A percentile compares a stretch with the other conserved stretches of the same genome.
Evolutionary conservation across 83 land plant species (phyloP).

Genomic region (Picea abies): DNA sequence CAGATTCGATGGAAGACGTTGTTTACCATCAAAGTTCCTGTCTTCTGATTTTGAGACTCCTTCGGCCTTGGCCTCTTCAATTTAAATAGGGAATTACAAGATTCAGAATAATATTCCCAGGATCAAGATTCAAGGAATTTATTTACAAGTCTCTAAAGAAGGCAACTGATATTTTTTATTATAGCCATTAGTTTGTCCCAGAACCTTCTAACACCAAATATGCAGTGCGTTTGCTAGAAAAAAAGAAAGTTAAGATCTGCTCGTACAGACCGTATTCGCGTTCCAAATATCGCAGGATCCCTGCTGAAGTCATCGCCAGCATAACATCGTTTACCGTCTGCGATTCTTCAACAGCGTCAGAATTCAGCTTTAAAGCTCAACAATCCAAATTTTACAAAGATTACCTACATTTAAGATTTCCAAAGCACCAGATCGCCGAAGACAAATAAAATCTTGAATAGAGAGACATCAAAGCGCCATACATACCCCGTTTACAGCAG

Average conservation of each 20-base stretch:
- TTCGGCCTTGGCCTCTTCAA: background rate
- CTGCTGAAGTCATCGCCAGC: slow-evolving; percentile 48
- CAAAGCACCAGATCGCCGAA: too few species aligned
- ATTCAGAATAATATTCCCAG: too few species aligned
- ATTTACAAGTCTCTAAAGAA: background rate
- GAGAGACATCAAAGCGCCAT: background rate
- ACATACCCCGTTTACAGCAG: slow-evolving; percentile 38
- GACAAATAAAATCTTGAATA: background rate
- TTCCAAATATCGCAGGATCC: slow-evolving; percentile 37
- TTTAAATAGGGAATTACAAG: background rate
- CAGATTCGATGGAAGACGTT: slow-evolving; percentile 19
- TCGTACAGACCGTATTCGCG: slow-evolving; percentile 25
- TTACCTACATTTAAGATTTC: background rate
- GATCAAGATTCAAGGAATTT: too few species aligned
- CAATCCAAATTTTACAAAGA: background rate
- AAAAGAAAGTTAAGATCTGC: background rate
- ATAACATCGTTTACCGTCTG: slow-evolving; percentile 69
- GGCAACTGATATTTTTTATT: background rate
- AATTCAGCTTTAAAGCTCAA: background rate
- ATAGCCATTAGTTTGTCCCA: background rate
- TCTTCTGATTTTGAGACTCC: background rate
- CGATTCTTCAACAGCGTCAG: background rate
- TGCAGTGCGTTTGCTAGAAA: background rate
- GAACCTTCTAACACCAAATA: background rate
- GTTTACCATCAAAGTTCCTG: background rate